Percentiles rank a stretch among this genome's conserved stretches.
phyloP scores from a whole-genome alignment of 768 basidiomycete genomes.

The Tricholoma flavovirens region DNA sequence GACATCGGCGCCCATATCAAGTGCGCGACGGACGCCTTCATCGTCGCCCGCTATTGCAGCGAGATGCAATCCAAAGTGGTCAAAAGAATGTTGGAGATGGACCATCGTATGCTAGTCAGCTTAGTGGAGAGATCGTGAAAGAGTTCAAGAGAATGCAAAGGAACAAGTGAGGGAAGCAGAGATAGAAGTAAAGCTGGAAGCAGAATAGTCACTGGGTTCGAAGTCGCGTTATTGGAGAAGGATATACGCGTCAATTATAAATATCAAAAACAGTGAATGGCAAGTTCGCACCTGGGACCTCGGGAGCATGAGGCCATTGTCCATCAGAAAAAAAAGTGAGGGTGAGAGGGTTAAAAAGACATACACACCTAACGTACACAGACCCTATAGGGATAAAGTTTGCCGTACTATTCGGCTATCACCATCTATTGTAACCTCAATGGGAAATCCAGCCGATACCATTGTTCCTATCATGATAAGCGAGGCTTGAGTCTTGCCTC shows the following conservation, averaged over 20 bases:
- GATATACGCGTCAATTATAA: constrained; percentile 9
- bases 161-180: constrained; percentile 6
- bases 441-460: constrained; percentile 8
- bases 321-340: constrained; percentile 17
- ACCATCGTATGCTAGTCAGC: constrained; percentile 13
- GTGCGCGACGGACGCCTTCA: constrained; percentile 44
- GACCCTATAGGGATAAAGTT: too few relatives aligned
- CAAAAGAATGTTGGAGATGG: constrained; percentile 24
- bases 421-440: constrained; percentile 5
- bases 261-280: constrained; percentile 9
- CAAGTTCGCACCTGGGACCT: constrained; percentile 7
- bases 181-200: too few relatives aligned
- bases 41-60: constrained; percentile 56
- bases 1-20: constrained; percentile 59
- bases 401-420: constrained; percentile 4
- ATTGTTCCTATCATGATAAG: constrained; percentile 12
- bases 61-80: constrained; percentile 40
- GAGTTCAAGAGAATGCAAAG: neutral
- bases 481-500: constrained; percentile 13
- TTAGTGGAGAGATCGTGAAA: neutral
- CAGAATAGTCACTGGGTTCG: too few relatives aligned
- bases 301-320: constrained; percentile 13
- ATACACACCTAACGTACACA: too few relatives aligned
- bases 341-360: constrained; percentile 5
- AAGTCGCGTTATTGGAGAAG: constrained; percentile 3